A percentile compares a stretch with the other conserved stretches of the same genome.
phyloP scores from a whole-genome alignment of 2,329 filamentous ascomycete species.

The Gremmenia infestans region DNA sequence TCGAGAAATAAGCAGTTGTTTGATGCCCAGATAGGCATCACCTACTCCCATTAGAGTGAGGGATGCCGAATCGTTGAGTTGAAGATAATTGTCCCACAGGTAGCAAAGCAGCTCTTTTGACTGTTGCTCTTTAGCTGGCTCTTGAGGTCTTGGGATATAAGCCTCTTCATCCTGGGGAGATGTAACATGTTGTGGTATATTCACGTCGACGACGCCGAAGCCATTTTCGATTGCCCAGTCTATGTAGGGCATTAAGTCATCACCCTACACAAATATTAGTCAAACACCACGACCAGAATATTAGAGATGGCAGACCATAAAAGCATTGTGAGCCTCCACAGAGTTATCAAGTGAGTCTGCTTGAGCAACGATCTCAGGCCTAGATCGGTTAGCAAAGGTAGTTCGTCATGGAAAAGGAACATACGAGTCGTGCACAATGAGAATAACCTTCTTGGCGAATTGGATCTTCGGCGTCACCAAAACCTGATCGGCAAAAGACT shows the following conservation, averaged over 20 bases:
- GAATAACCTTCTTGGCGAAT: constrained; percentile 61
- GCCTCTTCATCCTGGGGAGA: constrained; percentile 5
- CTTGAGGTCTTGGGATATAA: constrained; percentile 35
- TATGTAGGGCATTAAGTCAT: constrained; percentile 75
- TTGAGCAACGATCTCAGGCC: constrained; percentile 66
- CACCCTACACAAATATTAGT: constrained; percentile 55
- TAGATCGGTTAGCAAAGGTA: constrained; percentile 31
- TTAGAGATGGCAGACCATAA: constrained; percentile 60
- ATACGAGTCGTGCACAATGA: constrained; percentile 89
- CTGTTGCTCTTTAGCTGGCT: constrained; percentile 45
- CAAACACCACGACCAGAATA: constrained; percentile 12
- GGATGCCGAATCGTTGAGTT: constrained; percentile 66
- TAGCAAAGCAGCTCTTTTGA: constrained; percentile 75
- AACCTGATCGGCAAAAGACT: constrained; percentile 81
- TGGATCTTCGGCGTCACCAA: constrained; percentile 71
- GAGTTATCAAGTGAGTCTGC: constrained; percentile 65
- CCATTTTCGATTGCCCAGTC: constrained; percentile 73
- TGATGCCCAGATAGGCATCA: constrained; percentile 79
- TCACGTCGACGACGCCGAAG: constrained; percentile 86
- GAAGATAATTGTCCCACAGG: constrained; percentile 95
- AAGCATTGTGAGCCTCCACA: constrained; percentile 78
- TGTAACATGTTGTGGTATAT: constrained; percentile 70
- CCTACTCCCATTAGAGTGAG: constrained; percentile 86
- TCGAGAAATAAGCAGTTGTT: constrained; percentile 73
- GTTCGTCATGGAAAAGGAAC: constrained; percentile 32